phyloP scores from a whole-genome alignment of 176 grass and related monocot genomes.

The Oryza coarctata region DNA sequence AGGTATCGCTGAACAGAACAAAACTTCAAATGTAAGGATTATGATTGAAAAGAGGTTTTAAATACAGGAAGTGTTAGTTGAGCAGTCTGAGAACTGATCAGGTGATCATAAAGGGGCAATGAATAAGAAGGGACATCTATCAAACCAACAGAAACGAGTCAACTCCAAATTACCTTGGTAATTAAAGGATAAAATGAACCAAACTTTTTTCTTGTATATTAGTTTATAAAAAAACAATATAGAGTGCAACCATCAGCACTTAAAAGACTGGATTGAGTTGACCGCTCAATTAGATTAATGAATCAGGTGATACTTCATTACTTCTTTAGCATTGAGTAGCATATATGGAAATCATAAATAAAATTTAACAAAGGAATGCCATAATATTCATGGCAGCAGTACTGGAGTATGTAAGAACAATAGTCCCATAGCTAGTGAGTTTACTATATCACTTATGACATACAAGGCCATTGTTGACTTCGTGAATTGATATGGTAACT shows the following conservation, averaged over 20 bases:
- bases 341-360: not conserved
- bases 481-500: not conserved
- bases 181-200: not conserved
- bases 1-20: slow-evolving; percentile 24
- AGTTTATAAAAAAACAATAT: slow-evolving; percentile 20
- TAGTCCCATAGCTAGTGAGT: not conserved
- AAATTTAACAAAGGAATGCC: not conserved
- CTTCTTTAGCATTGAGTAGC: not conserved
- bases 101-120: not conserved
- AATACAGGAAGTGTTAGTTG: slow-evolving; percentile 8
- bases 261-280: not conserved
- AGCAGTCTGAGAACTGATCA: slow-evolving; percentile 27
- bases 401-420: slow-evolving; percentile 10
- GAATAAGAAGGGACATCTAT: not conserved
- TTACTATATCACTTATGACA: not conserved
- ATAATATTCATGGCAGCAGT: not conserved
- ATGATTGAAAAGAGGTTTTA: slow-evolving; percentile 32
- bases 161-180: slow-evolving; percentile 6
- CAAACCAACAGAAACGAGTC: not conserved
- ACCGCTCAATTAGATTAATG: slow-evolving; percentile 21
- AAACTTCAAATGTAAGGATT: slow-evolving; percentile 35
- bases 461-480: not conserved
- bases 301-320: not conserved
- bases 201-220: not conserved
- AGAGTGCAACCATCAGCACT: not conserved